phyloP scores from a whole-genome alignment of 2,329 filamentous ascomycete genomes.

The Talaromyces sp. region DNA sequence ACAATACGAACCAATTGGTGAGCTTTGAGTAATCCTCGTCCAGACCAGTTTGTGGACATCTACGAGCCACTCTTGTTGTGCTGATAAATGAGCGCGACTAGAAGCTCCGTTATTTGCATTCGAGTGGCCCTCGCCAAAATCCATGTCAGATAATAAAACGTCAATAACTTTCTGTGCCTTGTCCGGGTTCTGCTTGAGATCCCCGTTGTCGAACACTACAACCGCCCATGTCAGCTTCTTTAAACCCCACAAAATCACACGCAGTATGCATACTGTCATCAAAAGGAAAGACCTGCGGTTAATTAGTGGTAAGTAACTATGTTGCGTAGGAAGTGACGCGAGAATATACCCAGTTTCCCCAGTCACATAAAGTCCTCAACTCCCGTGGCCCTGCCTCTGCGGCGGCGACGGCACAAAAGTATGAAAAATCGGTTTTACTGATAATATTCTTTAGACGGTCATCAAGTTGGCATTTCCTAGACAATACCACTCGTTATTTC shows the following conservation, averaged over 20 bases:
- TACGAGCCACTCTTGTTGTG: slow-evolving; percentile 16
- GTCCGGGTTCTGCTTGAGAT: slow-evolving; percentile 18
- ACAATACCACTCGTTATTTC: slow-evolving; percentile 8
- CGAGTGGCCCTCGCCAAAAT: background rate
- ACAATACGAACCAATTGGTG: background rate
- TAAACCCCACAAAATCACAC: background rate
- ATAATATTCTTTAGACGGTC: slow-evolving; percentile 1
- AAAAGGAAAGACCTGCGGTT: slow-evolving; percentile 2
- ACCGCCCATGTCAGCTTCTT: background rate
- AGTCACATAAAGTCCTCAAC: slow-evolving; percentile 21
- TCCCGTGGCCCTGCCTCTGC: slow-evolving; percentile 18
- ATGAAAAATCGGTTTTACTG: slow-evolving; percentile 19
- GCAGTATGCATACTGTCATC: background rate
- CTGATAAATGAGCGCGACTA: background rate
- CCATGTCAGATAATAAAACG: slow-evolving; percentile 16
- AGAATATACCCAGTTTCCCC: slow-evolving; percentile 20
- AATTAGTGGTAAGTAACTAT: background rate
- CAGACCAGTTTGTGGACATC: slow-evolving; percentile 24
- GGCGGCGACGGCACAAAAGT: slow-evolving; percentile 19
- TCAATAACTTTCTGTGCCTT: slow-evolving; percentile 18
- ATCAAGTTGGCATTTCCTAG: background rate
- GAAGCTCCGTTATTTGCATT: background rate
- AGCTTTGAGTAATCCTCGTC: slow-evolving; percentile 15
- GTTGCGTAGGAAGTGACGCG: background rate
- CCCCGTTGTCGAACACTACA: slow-evolving; percentile 26